These are phyloP conservation scores for Monosporozyma aerobia DNA, from an alignment of 805 yeast genomes.

Conservation along the genomic window DNA sequence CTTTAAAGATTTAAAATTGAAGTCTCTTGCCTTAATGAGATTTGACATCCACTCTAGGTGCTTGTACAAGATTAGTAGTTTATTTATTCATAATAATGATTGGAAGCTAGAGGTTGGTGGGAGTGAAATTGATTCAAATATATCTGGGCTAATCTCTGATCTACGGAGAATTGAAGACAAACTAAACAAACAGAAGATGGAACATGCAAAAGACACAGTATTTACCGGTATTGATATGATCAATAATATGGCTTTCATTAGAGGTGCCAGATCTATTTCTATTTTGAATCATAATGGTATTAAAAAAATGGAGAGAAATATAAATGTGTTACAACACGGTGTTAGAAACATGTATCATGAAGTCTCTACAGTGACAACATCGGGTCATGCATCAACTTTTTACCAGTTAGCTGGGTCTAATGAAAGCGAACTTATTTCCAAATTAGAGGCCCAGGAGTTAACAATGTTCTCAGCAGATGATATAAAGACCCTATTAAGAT, in stretches of 20 bases:
- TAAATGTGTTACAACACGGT: slow-evolving; percentile 25
- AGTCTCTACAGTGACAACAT: slow-evolving; percentile 13
- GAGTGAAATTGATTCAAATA: slow-evolving; percentile 22
- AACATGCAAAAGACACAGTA: slow-evolving; percentile 12
- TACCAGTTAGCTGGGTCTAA: slow-evolving; percentile 19
- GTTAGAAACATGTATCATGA: slow-evolving; percentile 19
- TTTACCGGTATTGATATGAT: slow-evolving; percentile 22
- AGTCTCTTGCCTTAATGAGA: slow-evolving; percentile 18
- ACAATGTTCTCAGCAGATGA: slow-evolving; percentile 12
- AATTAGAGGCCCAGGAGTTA: slow-evolving; percentile 14
- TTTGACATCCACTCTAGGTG: slow-evolving; percentile 26
- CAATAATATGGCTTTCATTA: slow-evolving; percentile 17
- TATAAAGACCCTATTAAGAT: slow-evolving; percentile 22
- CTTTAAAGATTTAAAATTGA: slow-evolving; percentile 13
- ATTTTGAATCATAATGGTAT: slow-evolving; percentile 25
- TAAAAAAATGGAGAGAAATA: slow-evolving; percentile 25
- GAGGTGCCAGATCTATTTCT: slow-evolving; percentile 19
- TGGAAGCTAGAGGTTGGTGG: slow-evolving; percentile 28
- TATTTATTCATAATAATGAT: slow-evolving; percentile 17
- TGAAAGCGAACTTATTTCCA: slow-evolving; percentile 16
- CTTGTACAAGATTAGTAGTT: slow-evolving; percentile 20
- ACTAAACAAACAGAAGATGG: slow-evolving; percentile 15
- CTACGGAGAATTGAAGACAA: slow-evolving; percentile 22
- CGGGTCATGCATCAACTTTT: slow-evolving; percentile 17
- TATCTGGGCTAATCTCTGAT: slow-evolving; percentile 22